Evolutionary conservation across 345 rosid species (phyloP).

Genomic region (Eucalyptus sideroxylon): DNA sequence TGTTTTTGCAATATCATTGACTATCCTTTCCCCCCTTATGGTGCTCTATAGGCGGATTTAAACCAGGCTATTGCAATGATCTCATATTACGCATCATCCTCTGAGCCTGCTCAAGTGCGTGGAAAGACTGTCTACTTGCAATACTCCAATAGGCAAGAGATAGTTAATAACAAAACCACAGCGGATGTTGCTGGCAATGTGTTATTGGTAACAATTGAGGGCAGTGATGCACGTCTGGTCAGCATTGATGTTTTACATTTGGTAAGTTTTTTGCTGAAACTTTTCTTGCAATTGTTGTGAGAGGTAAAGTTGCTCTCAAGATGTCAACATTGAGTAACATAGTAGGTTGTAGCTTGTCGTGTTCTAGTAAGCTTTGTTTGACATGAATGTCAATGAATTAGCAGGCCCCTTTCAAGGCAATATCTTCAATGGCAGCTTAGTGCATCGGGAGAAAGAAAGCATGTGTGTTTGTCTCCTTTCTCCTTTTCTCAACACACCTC

Average conservation of each 20-base stretch:
- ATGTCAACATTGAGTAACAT: constrained; percentile 27
- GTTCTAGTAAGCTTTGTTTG: constrained; percentile 62
- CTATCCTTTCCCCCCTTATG: neutral
- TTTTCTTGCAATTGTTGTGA: constrained; percentile 4
- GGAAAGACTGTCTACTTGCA: constrained; percentile 99
- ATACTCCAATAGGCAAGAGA: constrained; percentile 97
- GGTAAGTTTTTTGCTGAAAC: constrained; percentile 42
- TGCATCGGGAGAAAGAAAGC: constrained; percentile 97
- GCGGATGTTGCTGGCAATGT: constrained; percentile 99
- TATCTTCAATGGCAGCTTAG: constrained; percentile 98
- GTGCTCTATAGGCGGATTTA: constrained; percentile 57
- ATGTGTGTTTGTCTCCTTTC: constrained; percentile 99
- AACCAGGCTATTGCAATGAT: constrained; percentile 99
- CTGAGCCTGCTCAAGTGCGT: constrained; percentile 99
- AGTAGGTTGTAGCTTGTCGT: constrained; percentile 68
- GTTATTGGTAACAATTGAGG: constrained; percentile 85
- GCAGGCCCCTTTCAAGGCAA: constrained; percentile 99
- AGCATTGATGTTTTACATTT: constrained; percentile 96
- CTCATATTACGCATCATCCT: constrained; percentile 90
- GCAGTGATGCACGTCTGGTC: constrained; percentile 91
- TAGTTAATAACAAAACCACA: constrained; percentile 92
- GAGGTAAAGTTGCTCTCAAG: constrained; percentile 23
- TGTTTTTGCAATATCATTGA: neutral
- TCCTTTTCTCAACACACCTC: constrained; percentile 61
- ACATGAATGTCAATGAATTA: constrained; percentile 95